phyloP scores from a whole-genome alignment of 2,329 filamentous ascomycete genomes.

The Triangularia verruculosa region DNA sequence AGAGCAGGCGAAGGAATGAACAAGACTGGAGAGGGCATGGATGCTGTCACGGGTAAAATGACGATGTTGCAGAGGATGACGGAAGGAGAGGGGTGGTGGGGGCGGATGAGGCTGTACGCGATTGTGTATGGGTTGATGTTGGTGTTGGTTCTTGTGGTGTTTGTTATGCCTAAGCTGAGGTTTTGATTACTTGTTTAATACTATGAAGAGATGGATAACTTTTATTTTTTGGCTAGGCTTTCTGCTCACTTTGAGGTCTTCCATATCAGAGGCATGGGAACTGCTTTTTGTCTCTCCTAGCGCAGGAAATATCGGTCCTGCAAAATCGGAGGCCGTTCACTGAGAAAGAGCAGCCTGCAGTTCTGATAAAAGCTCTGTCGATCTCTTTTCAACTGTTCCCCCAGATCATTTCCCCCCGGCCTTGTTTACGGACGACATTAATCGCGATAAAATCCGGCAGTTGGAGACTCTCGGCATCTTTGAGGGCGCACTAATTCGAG shows the following conservation, averaged over 20 bases:
- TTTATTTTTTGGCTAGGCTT: neutral
- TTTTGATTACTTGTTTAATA: constrained; percentile 52
- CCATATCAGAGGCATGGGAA: neutral
- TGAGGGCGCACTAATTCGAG: too few relatives aligned
- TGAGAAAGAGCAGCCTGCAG: too few relatives aligned
- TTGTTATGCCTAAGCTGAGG: constrained; percentile 81
- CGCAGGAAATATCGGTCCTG: too few relatives aligned
- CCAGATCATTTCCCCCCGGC: too few relatives aligned
- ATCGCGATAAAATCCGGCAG: too few relatives aligned
- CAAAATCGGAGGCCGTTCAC: too few relatives aligned
- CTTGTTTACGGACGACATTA: too few relatives aligned
- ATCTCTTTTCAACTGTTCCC: too few relatives aligned
- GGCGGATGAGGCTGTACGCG: constrained; percentile 76
- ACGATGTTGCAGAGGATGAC: constrained; percentile 73
- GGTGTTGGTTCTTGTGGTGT: constrained; percentile 74
- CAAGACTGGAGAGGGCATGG: constrained; percentile 71
- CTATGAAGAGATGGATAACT: neutral
- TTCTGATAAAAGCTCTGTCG: too few relatives aligned
- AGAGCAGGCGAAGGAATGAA: constrained; percentile 73
- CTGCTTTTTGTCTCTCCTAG: too few relatives aligned
- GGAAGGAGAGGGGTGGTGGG: constrained; percentile 86
- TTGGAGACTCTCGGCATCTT: too few relatives aligned
- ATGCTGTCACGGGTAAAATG: constrained; percentile 74
- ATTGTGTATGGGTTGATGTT: constrained; percentile 82
- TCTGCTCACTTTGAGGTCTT: neutral